phyloP scores from a whole-genome alignment of 768 basidiomycete genomes.

The Kwoniella bestiolae region DNA sequence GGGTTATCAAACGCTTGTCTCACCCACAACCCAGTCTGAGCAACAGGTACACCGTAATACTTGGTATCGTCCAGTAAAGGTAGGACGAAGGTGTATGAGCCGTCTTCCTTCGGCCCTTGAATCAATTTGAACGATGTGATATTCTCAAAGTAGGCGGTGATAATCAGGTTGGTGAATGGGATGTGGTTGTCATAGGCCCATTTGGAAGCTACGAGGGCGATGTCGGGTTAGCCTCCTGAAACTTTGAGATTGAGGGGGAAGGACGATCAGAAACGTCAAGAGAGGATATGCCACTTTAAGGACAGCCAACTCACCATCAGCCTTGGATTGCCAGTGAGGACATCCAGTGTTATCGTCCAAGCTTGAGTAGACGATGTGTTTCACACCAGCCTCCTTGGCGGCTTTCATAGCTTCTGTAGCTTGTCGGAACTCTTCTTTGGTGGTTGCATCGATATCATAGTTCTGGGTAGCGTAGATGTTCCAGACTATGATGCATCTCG shows the following conservation, averaged over 20 bases:
- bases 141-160: conserved; percentile 25
- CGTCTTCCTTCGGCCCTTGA: conserved; percentile 4
- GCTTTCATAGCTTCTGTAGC: conserved; percentile 26
- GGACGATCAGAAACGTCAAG: not conserved
- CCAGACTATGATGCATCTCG: conserved; percentile 1
- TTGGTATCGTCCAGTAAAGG: conserved; percentile 22
- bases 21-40: conserved; percentile 28
- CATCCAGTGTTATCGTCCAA: conserved; percentile 26
- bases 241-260: too few relatives aligned
- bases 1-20: conserved; percentile 15
- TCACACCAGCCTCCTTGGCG: conserved; percentile 29
- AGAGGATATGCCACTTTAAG: too few relatives aligned
- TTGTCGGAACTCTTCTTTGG: conserved; percentile 8
- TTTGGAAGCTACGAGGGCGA: conserved; percentile 10
- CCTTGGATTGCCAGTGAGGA: conserved; percentile 25
- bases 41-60: conserved; percentile 17
- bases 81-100: conserved; percentile 1
- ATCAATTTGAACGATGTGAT: conserved; percentile 14
- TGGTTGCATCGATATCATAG: not conserved
- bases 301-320: conserved; percentile 30
- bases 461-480: not conserved
- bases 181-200: conserved; percentile 16
- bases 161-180: conserved; percentile 21
- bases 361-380: conserved; percentile 36
- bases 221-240: not conserved